Base-by-base conservation (phyloP, 148 eudicot species). In the Cornus suecica region DNA sequence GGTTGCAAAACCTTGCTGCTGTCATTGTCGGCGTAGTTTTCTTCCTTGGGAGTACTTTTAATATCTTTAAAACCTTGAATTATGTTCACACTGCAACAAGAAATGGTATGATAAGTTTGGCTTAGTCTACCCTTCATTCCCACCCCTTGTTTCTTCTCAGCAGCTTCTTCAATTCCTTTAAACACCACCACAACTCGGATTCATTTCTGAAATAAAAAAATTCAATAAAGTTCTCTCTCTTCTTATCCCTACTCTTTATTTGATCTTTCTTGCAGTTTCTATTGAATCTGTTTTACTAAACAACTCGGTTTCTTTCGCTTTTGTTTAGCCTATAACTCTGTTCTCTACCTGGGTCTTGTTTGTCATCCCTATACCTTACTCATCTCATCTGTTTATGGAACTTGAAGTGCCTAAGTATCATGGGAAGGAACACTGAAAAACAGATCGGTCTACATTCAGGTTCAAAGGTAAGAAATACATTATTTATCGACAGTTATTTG, bases 401-500 rank as follows among this genome's bases (percentile, higher is more conserved):
- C 20, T 31, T 25, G 70, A 37, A 51, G 27, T 71, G 29, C 6
- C 26, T 1, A 66, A 52, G n/a, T 29, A 28, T 32, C 42, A 86
- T 81, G 89, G 87, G 81, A 42, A 81, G 74, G 61, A 81, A 74
- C 67, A 80, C 52, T 32, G 82, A 81, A 64, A 65, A 82, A 23
- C 74, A 81, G 27, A 22, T 77, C 32, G 31, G 74, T 10, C 23
- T 66, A 63, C 83, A 81, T 20, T 63, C 52, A 61, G 78, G 72
- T 54, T 51, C 78, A 41, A 83, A 78, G 84, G 86, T 83, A 78
- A 72, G 52, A 66, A 48, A 68, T 72, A 60, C 22, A 32, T 30
- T 25, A 23, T 41, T 16, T 32, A 66, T 34, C 16, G 8, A 16
- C 31, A 58, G 2, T 58, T 58, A 7, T 22, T 20, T 6, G 7